A percentile compares a stretch with the other conserved stretches of the same genome.
These are phyloP conservation scores for Cryphonectria carpinicola DNA, from an alignment of 2,329 filamentous ascomycete species.

Conservation along the genomic window DNA sequence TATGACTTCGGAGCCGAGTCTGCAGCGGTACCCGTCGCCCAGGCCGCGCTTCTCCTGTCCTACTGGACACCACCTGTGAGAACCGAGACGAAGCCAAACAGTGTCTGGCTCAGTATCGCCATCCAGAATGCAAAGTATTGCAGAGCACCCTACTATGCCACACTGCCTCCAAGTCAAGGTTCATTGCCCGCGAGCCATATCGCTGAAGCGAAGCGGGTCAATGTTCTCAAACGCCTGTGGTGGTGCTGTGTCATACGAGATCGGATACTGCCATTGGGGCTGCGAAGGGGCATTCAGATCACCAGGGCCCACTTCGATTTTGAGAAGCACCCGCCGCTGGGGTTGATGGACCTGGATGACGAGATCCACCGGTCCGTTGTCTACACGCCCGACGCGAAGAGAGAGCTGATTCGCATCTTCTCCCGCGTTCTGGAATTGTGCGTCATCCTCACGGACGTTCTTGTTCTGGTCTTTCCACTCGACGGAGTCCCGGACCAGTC, in stretches of 20 bases:
- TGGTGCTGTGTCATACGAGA: constrained; percentile 58
- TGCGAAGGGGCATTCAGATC: constrained; percentile 52
- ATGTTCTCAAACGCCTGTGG: constrained; percentile 50
- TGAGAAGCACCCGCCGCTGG: constrained; percentile 42
- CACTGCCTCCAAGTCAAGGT: constrained; percentile 34
- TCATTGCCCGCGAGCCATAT: constrained; percentile 32
- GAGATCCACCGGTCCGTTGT: constrained; percentile 50
- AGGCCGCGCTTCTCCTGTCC: constrained; percentile 45
- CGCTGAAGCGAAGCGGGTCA: constrained; percentile 12
- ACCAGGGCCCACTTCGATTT: constrained; percentile 47
- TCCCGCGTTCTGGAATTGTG: constrained; percentile 51
- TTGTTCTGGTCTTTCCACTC: constrained; percentile 50
- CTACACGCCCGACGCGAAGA: constrained; percentile 51
- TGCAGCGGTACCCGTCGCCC: constrained; percentile 42
- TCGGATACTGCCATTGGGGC: constrained; percentile 50
- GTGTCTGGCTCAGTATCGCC: constrained; percentile 49
- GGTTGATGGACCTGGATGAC: constrained; percentile 48
- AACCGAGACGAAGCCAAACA: constrained; percentile 41
- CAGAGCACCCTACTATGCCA: constrained; percentile 47
- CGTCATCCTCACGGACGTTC: constrained; percentile 50
- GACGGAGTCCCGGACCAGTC: constrained; percentile 38
- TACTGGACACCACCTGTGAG: constrained; percentile 43
- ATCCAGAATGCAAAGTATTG: constrained; percentile 53
- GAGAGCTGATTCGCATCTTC: constrained; percentile 48
- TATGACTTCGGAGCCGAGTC: constrained; percentile 47